These are phyloP conservation scores for Prosopis cineraria DNA, from an alignment of 306 rosid species.

Conservation along the genomic window DNA sequence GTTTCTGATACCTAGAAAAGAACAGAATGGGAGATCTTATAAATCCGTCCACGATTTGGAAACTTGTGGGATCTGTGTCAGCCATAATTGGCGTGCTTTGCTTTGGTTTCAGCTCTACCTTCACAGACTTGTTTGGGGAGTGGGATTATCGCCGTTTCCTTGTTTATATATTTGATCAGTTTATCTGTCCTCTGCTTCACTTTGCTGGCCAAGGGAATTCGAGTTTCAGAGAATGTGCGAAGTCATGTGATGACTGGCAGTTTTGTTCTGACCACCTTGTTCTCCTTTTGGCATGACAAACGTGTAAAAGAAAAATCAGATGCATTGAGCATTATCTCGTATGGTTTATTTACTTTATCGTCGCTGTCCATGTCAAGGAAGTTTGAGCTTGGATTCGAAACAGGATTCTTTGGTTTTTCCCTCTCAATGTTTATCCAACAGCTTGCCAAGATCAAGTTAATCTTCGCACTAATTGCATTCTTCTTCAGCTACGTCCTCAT, in stretches of 20 bases:
- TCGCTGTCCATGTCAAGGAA: neutral
- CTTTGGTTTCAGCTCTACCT: neutral
- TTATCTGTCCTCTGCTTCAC: neutral
- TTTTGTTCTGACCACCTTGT: neutral
- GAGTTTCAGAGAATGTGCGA: too few species aligned
- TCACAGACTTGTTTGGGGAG: neutral
- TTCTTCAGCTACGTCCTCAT: neutral
- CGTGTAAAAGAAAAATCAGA: neutral
- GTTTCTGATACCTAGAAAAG: neutral
- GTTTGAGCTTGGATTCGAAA: slow-evolving; percentile 1
- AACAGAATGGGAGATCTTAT: neutral
- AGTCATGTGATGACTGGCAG: neutral
- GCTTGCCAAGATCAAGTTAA: neutral
- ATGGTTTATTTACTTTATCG: neutral
- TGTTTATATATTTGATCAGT: neutral
- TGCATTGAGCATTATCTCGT: neutral
- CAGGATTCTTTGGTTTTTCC: neutral
- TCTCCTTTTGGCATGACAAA: neutral
- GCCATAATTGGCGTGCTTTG: too few species aligned
- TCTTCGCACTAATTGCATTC: neutral
- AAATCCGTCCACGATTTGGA: neutral
- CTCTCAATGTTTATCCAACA: neutral
- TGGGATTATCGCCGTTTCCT: neutral
- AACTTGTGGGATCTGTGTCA: too few species aligned
- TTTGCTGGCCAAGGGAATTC: too few species aligned